Evolutionary conservation across 306 rosid genomes (phyloP).

Genomic region (Cyclanthera cordifolia): DNA sequence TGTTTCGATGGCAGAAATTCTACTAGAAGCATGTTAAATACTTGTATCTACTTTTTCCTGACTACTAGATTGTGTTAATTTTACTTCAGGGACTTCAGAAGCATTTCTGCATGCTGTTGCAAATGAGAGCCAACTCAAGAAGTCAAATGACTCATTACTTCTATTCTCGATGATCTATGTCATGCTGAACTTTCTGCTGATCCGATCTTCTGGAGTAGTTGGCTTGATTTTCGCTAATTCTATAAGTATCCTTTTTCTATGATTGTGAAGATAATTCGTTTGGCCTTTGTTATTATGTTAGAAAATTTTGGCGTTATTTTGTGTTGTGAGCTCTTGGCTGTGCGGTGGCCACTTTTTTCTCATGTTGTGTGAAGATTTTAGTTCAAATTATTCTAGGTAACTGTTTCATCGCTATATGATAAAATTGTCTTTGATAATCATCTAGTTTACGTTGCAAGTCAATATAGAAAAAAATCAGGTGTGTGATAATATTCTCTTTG

Average conservation of each 20-base stretch:
- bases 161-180: constrained; percentile 64
- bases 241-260: constrained; percentile 64
- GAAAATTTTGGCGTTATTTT: not conserved
- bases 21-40: not conserved
- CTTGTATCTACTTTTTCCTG: constrained; percentile 4
- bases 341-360: not conserved
- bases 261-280: not conserved
- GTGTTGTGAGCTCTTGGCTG: not conserved
- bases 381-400: not conserved
- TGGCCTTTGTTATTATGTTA: constrained; percentile 1
- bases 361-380: too few relatives aligned
- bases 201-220: constrained; percentile 61
- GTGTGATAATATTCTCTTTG: not conserved
- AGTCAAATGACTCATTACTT: constrained; percentile 63
- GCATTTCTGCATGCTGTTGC: constrained; percentile 93
- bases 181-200: constrained; percentile 55
- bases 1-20: not conserved
- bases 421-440: not conserved
- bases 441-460: not conserved
- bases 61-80: not conserved
- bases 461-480: not conserved
- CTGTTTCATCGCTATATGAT: not conserved
- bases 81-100: constrained; percentile 77
- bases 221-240: constrained; percentile 89
- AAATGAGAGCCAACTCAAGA: constrained; percentile 64